Evolutionary conservation across 305 asterid species (phyloP).

Genomic region (Nicotiana rustica): DNA sequence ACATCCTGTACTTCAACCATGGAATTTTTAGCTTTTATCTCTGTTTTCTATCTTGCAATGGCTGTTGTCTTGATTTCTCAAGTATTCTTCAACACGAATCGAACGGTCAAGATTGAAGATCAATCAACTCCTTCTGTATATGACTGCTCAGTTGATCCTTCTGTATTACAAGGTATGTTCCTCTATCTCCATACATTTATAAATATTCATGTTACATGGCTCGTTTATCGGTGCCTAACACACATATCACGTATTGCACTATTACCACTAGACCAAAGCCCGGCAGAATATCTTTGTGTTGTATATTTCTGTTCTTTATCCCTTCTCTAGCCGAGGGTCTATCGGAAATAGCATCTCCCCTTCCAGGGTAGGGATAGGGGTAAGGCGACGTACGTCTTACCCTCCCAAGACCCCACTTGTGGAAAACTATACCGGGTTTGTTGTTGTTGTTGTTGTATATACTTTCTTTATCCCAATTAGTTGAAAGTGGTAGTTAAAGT

Average conservation of each 20-base stretch:
- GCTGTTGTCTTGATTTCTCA: constrained; percentile 32
- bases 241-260: no score
- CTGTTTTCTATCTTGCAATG: constrained; percentile 32
- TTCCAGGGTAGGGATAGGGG: no score
- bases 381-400: no score
- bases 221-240: not conserved
- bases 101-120: constrained; percentile 40
- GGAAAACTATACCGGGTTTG: no score
- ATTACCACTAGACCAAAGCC: not conserved
- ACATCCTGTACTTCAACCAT: constrained; percentile 23
- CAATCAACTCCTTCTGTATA: constrained; percentile 26
- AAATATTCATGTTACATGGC: not conserved
- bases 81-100: constrained; percentile 31
- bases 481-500: not conserved
- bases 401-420: no score
- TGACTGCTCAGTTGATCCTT: constrained; percentile 34
- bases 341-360: no score
- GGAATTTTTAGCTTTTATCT: constrained; percentile 26
- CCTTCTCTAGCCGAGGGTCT: not conserved
- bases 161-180: constrained; percentile 32
- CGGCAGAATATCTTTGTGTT: not conserved
- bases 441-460: no score
- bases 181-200: not conserved
- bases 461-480: no score
- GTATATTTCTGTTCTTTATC: not conserved